Evolutionary conservation across 2,329 filamentous ascomycete genomes (phyloP).

Genomic region (Fusarium austroafricanum): DNA sequence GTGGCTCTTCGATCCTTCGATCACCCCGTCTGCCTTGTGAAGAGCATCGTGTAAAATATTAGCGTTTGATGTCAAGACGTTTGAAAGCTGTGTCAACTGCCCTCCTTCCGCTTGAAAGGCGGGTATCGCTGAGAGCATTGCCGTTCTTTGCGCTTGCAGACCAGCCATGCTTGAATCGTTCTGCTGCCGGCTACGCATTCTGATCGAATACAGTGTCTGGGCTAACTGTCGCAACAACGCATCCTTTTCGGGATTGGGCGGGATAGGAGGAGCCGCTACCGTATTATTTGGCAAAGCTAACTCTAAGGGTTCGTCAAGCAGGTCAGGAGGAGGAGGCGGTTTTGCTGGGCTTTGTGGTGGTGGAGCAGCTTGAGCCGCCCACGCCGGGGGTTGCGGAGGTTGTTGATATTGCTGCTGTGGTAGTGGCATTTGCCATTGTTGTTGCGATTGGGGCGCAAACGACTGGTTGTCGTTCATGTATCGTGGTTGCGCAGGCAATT

Average conservation of each 20-base stretch:
- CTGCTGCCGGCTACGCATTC: slow-evolving; percentile 75
- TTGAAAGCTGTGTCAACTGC: slow-evolving; percentile 76
- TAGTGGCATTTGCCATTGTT: slow-evolving; percentile 43
- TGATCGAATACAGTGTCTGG: slow-evolving; percentile 73
- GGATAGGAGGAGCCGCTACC: slow-evolving; percentile 82
- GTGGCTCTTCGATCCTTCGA: slow-evolving; percentile 76
- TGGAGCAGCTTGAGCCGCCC: slow-evolving; percentile 41
- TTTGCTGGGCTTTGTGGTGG: slow-evolving; percentile 37
- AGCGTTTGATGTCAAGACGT: slow-evolving; percentile 80
- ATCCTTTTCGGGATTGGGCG: slow-evolving; percentile 96
- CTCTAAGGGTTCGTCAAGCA: slow-evolving; percentile 68
- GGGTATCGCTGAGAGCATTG: slow-evolving; percentile 76
- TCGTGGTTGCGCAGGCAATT: slow-evolving; percentile 26
- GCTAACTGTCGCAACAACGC: slow-evolving; percentile 83
- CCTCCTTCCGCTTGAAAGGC: slow-evolving; percentile 79
- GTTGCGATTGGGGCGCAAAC: slow-evolving; percentile 30
- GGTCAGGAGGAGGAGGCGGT: slow-evolving; percentile 59
- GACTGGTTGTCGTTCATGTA: slow-evolving; percentile 35
- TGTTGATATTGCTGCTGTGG: slow-evolving; percentile 37
- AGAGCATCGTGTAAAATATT: slow-evolving; percentile 81
- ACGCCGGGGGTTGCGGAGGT: slow-evolving; percentile 41
- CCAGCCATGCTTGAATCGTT: slow-evolving; percentile 80
- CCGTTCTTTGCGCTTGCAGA: slow-evolving; percentile 80
- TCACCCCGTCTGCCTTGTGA: slow-evolving; percentile 80
- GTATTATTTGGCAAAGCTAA: slow-evolving; percentile 62